Percentiles rank a stretch among this genome's conserved stretches.
Evolutionary conservation across 1,139 yeast species (phyloP).

Genomic region (Suhomyces kunorum): DNA sequence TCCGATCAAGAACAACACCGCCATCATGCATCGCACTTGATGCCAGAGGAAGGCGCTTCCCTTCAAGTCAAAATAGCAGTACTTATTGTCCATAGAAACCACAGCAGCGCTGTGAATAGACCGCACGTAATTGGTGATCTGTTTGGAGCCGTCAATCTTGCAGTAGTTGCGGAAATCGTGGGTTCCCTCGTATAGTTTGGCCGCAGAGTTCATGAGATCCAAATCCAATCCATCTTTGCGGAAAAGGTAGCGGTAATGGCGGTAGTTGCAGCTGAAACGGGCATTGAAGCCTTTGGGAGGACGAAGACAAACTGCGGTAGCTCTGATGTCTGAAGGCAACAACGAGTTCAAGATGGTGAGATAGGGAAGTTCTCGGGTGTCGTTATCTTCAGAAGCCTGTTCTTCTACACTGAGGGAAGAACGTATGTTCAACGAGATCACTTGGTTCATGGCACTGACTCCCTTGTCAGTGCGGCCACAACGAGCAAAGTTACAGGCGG

Average conservation of each 20-base stretch:
- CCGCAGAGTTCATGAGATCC: conserved; percentile 69
- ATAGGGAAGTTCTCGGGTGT: conserved; percentile 72
- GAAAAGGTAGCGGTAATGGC: conserved; percentile 88
- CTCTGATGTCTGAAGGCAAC: conserved; percentile 76
- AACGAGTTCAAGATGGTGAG: conserved; percentile 71
- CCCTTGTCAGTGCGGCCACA: conserved; percentile 98
- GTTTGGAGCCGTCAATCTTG: conserved; percentile 91
- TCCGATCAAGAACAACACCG: conserved; percentile 76
- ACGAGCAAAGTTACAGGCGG: conserved; percentile 70
- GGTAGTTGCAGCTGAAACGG: conserved; percentile 77
- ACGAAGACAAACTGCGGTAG: conserved; percentile 78
- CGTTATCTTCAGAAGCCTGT: conserved; percentile 57
- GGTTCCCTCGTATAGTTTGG: conserved; percentile 62
- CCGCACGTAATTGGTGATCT: conserved; percentile 73
- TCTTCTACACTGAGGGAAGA: conserved; percentile 61
- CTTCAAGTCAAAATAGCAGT: conserved; percentile 70
- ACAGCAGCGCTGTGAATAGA: conserved; percentile 57
- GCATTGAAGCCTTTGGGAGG: conserved; percentile 90
- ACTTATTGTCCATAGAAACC: conserved; percentile 41
- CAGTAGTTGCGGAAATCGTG: conserved; percentile 96
- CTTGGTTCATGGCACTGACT: conserved; percentile 96
- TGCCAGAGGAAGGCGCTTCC: conserved; percentile 98
- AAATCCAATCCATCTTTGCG: conserved; percentile 56
- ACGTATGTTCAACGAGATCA: conserved; percentile 75
- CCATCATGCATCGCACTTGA: conserved; percentile 96